phyloP scores from a whole-genome alignment of 768 basidiomycete genomes.

The Rhodotorula toruloides region DNA sequence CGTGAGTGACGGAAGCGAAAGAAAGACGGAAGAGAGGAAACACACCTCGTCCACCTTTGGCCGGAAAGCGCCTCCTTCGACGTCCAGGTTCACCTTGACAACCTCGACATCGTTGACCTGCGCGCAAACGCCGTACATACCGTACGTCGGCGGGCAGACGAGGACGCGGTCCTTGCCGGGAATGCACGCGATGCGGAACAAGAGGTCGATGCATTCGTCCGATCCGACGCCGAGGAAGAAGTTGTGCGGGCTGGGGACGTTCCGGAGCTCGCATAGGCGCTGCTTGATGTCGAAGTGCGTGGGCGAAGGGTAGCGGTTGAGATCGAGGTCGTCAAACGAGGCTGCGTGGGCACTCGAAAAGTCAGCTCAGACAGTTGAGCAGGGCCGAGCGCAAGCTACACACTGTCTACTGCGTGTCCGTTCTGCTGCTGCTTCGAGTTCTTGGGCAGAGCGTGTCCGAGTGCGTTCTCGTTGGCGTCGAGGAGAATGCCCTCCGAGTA shows the following conservation, averaged over 20 bases:
- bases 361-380: not conserved
- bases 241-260: conserved; percentile 57
- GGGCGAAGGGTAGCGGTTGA: conserved; percentile 93
- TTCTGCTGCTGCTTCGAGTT: not conserved
- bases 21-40: not conserved
- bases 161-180: conserved; percentile 77
- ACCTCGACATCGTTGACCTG: conserved; percentile 88
- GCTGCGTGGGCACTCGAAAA: not conserved
- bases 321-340: conserved; percentile 41
- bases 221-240: conserved; percentile 94
- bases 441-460: conserved; percentile 73
- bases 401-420: conserved; percentile 26
- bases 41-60: conserved; percentile 65
- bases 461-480: conserved; percentile 95
- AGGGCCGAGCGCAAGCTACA: not conserved
- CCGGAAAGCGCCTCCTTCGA: conserved; percentile 79
- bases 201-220: conserved; percentile 90
- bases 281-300: conserved; percentile 72
- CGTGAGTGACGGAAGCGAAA: not conserved
- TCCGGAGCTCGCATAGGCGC: conserved; percentile 67
- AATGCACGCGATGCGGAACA: conserved; percentile 80
- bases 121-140: conserved; percentile 93
- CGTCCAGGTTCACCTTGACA: conserved; percentile 68
- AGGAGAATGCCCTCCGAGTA: conserved; percentile 68
- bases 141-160: conserved; percentile 79